Conservation (phyloP, 2,329 filamentous ascomycete species). For the Dactylonectria macrodidyma region DNA sequence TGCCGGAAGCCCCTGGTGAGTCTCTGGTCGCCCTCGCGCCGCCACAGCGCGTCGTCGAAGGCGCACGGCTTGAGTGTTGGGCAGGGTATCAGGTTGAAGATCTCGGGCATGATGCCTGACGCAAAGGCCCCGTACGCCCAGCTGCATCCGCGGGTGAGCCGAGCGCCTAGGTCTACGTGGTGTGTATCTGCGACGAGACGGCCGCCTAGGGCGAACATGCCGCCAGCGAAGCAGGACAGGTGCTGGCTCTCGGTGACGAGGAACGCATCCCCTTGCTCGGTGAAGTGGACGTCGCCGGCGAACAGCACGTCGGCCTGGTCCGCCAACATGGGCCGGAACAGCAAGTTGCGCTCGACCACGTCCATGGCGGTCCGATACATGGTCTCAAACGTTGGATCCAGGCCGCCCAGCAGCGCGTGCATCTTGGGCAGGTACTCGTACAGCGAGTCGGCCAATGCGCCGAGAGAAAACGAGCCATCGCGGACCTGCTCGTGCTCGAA, state of each 20-base stretch:
- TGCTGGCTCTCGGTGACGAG: conserved; percentile 62
- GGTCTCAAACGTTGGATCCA: conserved; percentile 70
- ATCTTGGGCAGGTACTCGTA: conserved; percentile 76
- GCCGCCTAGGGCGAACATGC: conserved; percentile 76
- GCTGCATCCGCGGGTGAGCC: conserved; percentile 67
- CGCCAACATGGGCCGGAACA: conserved; percentile 80
- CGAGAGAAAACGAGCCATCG: conserved; percentile 63
- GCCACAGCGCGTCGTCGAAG: conserved; percentile 51
- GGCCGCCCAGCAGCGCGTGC: conserved; percentile 76
- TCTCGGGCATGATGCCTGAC: conserved; percentile 72
- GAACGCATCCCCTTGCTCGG: conserved; percentile 33
- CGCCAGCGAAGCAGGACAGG: conserved; percentile 77
- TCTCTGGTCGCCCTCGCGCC: conserved; percentile 37
- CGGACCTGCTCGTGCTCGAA: conserved; percentile 67
- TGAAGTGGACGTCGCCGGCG: conserved; percentile 49
- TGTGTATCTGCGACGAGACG: conserved; percentile 67
- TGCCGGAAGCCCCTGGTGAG: conserved; percentile 74
- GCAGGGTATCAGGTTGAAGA: conserved; percentile 64
- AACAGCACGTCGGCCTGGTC: conserved; percentile 73
- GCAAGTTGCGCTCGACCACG: conserved; percentile 72
- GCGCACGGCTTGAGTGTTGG: conserved; percentile 51
- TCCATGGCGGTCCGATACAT: conserved; percentile 78
- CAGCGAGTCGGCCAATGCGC: conserved; percentile 69
- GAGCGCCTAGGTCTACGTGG: conserved; percentile 64
- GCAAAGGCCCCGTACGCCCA: conserved; percentile 72